Evolutionary conservation across 306 rosid genomes (phyloP), one percentile per base, ranked within the genome.

Genomic region (Delonix regia): DNA sequence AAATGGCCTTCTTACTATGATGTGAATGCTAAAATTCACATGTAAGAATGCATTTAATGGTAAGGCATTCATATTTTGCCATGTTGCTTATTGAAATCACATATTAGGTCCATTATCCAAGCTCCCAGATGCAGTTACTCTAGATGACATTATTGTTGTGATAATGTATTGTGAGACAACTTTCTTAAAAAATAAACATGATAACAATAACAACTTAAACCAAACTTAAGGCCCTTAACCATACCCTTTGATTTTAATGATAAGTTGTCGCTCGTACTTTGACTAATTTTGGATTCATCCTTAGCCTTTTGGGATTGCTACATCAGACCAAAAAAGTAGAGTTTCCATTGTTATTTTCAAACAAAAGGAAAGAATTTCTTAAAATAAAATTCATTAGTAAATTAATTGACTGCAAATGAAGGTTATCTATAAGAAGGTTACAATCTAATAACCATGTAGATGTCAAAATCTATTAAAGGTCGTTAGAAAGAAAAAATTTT

Each of bases 231-330:
- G 45, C n/a, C 10, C 33, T 10, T 69, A 73, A 66, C 13, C 80
- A 69, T 87, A 92, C 96, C 92, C 48, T 52, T 84, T 55, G 64
- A 79, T 67, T 82, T 81, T 38, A 79, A 69, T 53, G 83, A 83
- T 53, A 83, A 80, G 76, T 69, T 89, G 82, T 85, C 89, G 25
- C 80, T 49, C 36, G 85, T 82, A 83, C 81, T 87, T 57, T 65
- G 91, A 78, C 79, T 80, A 75, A 84, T 51, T 79, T 78, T 88
- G 52, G 72, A 71, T 65, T 81, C 96, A 71, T 78, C 93, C 77
- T 80, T 87, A 53, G 83, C 92, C 82, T 76, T 84, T 49, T 88
- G 88, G 41, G 92, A 80, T 71, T 81, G 85, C 84, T 84, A 86
- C 89, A 83, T 71, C 78, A 83, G 78, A 74, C 97, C 90, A 82